Evolutionary conservation across 2,329 filamentous ascomycete species (phyloP), one percentile per base, ranked within the genome.

Genomic region (Epichloe aotearoae): DNA sequence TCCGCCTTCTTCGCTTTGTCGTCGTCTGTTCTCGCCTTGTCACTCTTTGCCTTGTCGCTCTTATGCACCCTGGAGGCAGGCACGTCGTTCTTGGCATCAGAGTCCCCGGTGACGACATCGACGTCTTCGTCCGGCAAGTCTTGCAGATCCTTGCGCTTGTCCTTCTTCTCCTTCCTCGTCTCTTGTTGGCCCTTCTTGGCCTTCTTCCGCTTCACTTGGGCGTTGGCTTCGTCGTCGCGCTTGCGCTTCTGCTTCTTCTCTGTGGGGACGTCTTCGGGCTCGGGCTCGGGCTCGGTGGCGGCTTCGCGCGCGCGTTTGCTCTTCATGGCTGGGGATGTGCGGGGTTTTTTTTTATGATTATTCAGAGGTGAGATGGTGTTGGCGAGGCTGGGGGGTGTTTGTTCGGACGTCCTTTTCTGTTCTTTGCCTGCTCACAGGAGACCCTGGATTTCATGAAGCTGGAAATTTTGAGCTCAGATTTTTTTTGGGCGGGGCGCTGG

Each of bases 251-350:
- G 23, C 23, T 26, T 26, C 59, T 66, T 68, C 51, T 57, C 56
- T 30, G 61, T 56, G 23, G 51, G 56, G 14, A 57, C 57, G 48
- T 59, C 61, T n/a, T 62, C 61, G 11, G 64, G 62, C 8, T 57
- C 56, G 37, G 61, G 58, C 39, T 62, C 60, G 11, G 64, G 62
- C 10, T 57, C 56, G 37, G 61, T 58, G 41, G 51, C 57, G 34
- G 61, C 61, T 46, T 69, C 66, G 51, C 62, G 62, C 39, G 66
- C 66, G 49, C 67, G 66, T 55, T 69, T 69, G 62, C 66, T 69
- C 58, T 69, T 69, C 62, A 65, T 62, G 46, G 11, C 37, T 41
- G n/a, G 4, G 39, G 17, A 11, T 41, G 39, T n/a, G n/a, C n/a
- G 3, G 17, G 8, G 8, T 30, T 30, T 11, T 11, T 10, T 2